These are phyloP conservation scores for Aspergillus tubingensis DNA, from an alignment of 2,329 filamentous ascomycete genomes.

Conservation along the genomic window DNA sequence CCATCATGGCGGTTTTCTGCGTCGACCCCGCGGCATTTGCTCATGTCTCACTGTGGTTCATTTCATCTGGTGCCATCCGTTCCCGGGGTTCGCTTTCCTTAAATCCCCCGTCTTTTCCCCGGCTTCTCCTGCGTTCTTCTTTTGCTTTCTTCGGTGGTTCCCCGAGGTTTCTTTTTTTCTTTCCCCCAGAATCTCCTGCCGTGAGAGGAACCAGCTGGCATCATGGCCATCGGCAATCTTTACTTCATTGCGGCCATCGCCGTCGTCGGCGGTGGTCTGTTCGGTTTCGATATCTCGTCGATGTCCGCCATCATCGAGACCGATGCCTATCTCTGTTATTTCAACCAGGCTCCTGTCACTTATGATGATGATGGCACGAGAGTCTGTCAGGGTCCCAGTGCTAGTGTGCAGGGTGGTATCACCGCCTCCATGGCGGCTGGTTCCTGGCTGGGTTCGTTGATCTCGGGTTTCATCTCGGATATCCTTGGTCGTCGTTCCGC, in stretches of 20 bases:
- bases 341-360: conserved; percentile 55
- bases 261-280: conserved; percentile 67
- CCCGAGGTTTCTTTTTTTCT: background rate
- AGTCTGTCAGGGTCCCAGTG: conserved; percentile 46
- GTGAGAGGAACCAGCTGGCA: conserved; percentile 15
- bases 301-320: conserved; percentile 71
- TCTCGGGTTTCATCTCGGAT: conserved; percentile 59
- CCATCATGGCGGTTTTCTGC: background rate
- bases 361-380: conserved; percentile 31
- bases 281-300: conserved; percentile 77
- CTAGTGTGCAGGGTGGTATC: conserved; percentile 66
- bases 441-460: conserved; percentile 64
- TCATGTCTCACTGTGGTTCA: background rate
- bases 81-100: background rate
- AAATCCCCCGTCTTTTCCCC: conserved; percentile 10
- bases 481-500: conserved; percentile 55
- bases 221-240: conserved; percentile 55
- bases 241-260: conserved; percentile 61
- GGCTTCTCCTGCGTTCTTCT: conserved; percentile 5
- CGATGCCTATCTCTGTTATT: conserved; percentile 70
- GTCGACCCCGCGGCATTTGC: background rate
- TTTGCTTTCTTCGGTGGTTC: background rate
- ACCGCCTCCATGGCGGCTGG: conserved; percentile 74
- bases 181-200: background rate
- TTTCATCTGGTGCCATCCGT: background rate